Conservation (phyloP, 1,284 basidiomycete genomes). For the Melampsora larici-populina region DNA sequence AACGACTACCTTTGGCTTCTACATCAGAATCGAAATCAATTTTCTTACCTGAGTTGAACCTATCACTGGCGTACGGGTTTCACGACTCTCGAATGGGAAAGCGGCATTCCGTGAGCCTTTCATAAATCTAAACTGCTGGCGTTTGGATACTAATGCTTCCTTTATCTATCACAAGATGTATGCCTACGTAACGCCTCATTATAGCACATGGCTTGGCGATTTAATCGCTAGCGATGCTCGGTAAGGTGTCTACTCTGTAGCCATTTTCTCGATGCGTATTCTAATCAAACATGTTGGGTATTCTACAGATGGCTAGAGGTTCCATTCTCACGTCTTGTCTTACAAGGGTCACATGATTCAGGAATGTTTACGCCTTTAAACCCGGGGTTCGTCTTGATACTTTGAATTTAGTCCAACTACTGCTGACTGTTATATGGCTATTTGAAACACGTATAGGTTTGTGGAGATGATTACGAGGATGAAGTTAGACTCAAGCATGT, state of each 20-base stretch:
- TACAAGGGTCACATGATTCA: conserved; percentile 34
- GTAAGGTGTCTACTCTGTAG: not conserved
- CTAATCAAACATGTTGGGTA: not conserved
- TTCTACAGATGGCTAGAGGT: conserved; percentile 17
- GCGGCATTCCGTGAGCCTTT: conserved; percentile 15
- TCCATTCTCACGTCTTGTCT: conserved; percentile 23
- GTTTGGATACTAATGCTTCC: not conserved
- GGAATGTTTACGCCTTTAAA: conserved; percentile 33
- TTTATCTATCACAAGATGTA: conserved; percentile 7
- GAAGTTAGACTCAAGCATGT: conserved; percentile 35
- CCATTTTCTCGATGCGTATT: not conserved
- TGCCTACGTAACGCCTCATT: conserved; percentile 24
- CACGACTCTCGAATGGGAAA: conserved; percentile 38
- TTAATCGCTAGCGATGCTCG: conserved; percentile 5
- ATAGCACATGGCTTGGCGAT: conserved; percentile 31
- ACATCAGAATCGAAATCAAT: conserved; percentile 30
- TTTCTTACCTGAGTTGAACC: conserved; percentile 10
- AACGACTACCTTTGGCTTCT: conserved; percentile 12
- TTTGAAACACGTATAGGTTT: conserved; percentile 7
- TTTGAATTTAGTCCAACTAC: not conserved
- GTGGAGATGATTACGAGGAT: conserved; percentile 35
- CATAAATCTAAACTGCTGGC: not conserved
- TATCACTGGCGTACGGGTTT: conserved; percentile 27
- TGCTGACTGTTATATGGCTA: not conserved
- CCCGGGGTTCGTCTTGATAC: conserved; percentile 16